Percentiles rank a stretch among this genome's conserved stretches.
Evolutionary conservation across 139 green algal species (phyloP).

Genomic region (Desmodesmus armatus): DNA sequence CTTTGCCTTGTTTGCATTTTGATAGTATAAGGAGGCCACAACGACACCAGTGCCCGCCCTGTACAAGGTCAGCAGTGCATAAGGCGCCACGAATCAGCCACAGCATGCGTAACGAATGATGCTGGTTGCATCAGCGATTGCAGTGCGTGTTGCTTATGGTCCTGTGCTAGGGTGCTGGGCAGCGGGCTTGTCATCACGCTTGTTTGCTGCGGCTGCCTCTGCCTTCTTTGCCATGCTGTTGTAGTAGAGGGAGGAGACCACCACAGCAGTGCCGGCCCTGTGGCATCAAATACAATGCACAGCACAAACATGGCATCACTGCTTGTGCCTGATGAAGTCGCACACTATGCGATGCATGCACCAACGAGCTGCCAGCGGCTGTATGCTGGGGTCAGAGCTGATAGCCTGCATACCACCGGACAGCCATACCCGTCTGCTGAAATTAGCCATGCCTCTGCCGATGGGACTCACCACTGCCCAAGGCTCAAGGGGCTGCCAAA

Average conservation of each 20-base stretch:
- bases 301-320: neutral
- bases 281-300: slow-evolving; percentile 28
- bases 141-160: too few species aligned
- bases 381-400: too few species aligned
- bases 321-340: neutral
- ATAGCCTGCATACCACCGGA: too few species aligned
- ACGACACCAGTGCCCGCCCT: slow-evolving; percentile 69
- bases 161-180: too few species aligned
- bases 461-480: slow-evolving; percentile 69
- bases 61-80: neutral
- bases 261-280: slow-evolving; percentile 67
- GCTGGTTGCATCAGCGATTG: too few species aligned
- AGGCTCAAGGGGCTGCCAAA: slow-evolving; percentile 81
- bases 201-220: too few species aligned
- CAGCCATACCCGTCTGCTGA: too few species aligned
- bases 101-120: neutral
- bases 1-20: slow-evolving; percentile 60
- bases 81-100: neutral
- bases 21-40: slow-evolving; percentile 76
- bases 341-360: neutral
- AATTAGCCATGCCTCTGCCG: neutral
- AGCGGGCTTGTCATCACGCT: too few species aligned
- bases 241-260: slow-evolving; percentile 77
- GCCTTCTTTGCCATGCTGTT: slow-evolving; percentile 63
- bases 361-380: neutral